Evolutionary conservation across 2,329 filamentous ascomycete species (phyloP), one percentile per base, ranked within the genome.

Genomic region (Ceratocystis papillata): DNA sequence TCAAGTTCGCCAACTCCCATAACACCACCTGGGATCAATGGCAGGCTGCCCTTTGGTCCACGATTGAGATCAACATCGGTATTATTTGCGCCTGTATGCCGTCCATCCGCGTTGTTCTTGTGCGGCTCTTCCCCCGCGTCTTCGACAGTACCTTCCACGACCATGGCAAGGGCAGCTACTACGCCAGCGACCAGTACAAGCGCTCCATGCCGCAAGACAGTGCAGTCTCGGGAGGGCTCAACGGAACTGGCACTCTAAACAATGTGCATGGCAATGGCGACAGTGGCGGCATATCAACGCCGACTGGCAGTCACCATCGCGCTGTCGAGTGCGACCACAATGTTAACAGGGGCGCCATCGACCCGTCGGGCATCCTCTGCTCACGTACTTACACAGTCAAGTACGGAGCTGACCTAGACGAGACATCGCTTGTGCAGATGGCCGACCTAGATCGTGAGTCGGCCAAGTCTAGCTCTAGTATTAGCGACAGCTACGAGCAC

Each of bases 81-180:
- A 72, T 75, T 62, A 73, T 75, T 33, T 74, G 74, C 68, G 73
- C 72, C 28, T 74, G 71, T 64, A 69, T 75, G 68, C 74, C 74
- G 0, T 69, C 73, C 1, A 55, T 74, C 28, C 71, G 72, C 22
- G 69, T 72, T 53, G 68, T 74, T 4, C 67, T 74, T 22, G 70
- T 71, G 28, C 68, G 71, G 1, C 70, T 75, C 62, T 73, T 77
- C 71, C 75, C 75, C 46, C 68, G 65, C 37, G 57, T 72, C 30
- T 67, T 72, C 61, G 72, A 6, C 61, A 72, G 73, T 10, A 71
- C 73, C 17, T 71, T 73, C 37, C 45, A 67, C 63, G 45, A 65
- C 41, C 46, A 20, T 15, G 53, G 55, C 65, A 62, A 66, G 7
- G 33, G 60, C 30, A 53, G 69, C 7, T 73, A 73, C 63, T 73